Evolutionary conservation across 2,329 filamentous ascomycete species (phyloP), one percentile per base, ranked within the genome.

Genomic region (Leptoxyphium fumago): DNA sequence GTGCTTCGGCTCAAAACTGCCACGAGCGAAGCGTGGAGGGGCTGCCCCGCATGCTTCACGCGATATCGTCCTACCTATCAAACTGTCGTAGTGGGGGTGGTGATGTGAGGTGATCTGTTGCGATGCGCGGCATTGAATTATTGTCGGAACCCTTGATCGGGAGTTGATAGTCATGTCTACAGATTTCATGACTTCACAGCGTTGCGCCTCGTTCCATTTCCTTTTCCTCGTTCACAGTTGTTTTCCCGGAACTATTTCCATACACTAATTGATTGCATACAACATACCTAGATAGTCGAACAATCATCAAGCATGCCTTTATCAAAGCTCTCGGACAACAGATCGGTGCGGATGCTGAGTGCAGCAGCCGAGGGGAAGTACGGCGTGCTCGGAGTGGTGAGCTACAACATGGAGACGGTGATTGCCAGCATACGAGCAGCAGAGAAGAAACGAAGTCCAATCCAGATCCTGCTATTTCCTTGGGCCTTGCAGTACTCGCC

Each of bases 391-490:
- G 57, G 57, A 17, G 55, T 60, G 14, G 56, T 59, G 11, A 55
- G 55, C 11, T 60, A 60, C 51, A 62, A 84, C 56, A 65, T 84
- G 46, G 81, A 85, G 64, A 76, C 75, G 40, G 78, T 86, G 50
- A 66, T 84, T 21, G 80, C 78, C 1, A 78, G 76, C 2, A 76
- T 84, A 40, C 72, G 73, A 51, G 81, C 81, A 8, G 81, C 81
- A 47, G 80, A 84, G 63, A 71, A 72, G 21, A 79, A 79, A 48
- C 67, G 68, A 40, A 80, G 79, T 0, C 80, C 81, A 0, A 72
- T 78, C 46, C 82, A 84, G 68, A 76, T 84, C 52, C 75, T 82
- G 21, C 74, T 84, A 51, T 84, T 85, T 62, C 81, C 81, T 15
- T 84, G 81, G 81, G 79, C 80, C 0, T 70, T 84, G 43, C 66